Conservation (phyloP, 2,329 filamentous ascomycete genomes). For the Calonectria montana region DNA sequence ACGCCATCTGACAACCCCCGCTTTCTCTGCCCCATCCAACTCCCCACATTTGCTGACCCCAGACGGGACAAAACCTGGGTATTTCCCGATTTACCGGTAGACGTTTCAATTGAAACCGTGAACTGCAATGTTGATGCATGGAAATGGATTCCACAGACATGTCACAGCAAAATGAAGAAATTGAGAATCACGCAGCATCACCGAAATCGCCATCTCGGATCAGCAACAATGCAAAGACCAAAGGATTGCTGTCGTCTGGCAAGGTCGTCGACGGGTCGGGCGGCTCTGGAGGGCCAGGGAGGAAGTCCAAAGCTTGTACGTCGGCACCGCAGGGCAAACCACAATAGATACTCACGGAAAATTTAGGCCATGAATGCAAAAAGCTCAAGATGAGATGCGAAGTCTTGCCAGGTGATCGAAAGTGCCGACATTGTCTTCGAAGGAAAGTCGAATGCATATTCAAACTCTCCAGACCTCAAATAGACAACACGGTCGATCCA, state of each 20-base stretch:
- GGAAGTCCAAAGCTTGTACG: conserved; percentile 31
- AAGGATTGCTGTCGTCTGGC: background rate
- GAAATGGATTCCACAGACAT: background rate
- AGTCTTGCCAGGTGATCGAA: conserved; percentile 26
- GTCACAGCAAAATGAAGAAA: background rate
- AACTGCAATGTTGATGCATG: background rate
- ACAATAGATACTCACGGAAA: background rate
- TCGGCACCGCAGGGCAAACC: background rate
- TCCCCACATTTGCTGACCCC: background rate
- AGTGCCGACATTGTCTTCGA: conserved; percentile 27
- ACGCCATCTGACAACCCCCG: conserved; percentile 1
- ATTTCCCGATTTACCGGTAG: conserved; percentile 29
- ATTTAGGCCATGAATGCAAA: conserved; percentile 24
- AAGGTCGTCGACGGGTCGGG: conserved; percentile 8
- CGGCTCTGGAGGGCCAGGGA: conserved; percentile 17
- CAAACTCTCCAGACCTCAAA: background rate
- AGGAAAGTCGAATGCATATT: conserved; percentile 29
- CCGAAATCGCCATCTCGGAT: background rate
- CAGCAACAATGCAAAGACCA: conserved; percentile 4
- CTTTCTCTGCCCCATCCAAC: conserved; percentile 13
- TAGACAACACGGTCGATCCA: conserved; percentile 1
- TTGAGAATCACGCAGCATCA: background rate
- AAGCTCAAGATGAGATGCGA: conserved; percentile 33
- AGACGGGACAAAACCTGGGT: conserved; percentile 16
- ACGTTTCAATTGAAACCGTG: background rate